phyloP scores from a whole-genome alignment of 805 yeast genomes.

The Brettanomyces anomalus region DNA sequence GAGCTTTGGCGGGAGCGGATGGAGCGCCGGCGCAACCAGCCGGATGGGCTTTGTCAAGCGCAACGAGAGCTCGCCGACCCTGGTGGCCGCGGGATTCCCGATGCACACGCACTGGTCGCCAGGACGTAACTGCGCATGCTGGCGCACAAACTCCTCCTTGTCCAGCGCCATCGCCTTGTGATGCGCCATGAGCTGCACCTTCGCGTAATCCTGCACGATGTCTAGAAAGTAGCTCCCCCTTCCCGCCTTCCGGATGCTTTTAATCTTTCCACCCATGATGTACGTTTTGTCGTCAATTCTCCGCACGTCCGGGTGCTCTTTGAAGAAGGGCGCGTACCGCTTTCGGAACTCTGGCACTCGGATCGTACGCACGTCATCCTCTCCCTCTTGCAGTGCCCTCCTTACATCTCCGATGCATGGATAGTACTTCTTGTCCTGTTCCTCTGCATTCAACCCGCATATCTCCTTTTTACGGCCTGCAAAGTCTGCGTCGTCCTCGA shows the following conservation, averaged over 20 bases:
- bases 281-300: constrained; percentile 13
- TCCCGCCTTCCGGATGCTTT: constrained; percentile 53
- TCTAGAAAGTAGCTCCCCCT: constrained; percentile 65
- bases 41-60: constrained; percentile 40
- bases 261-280: constrained; percentile 48
- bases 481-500: constrained; percentile 25
- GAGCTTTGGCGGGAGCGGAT: constrained; percentile 59
- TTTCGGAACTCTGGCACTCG: constrained; percentile 33
- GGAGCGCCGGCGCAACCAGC: constrained; percentile 60
- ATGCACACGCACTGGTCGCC: constrained; percentile 65
- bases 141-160: constrained; percentile 31
- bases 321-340: constrained; percentile 20
- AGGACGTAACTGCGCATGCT: constrained; percentile 38
- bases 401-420: constrained; percentile 14
- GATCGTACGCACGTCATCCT: constrained; percentile 6
- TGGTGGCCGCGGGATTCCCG: constrained; percentile 71
- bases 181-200: constrained; percentile 56
- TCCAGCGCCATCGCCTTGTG: constrained; percentile 36
- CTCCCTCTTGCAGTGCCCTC: background rate
- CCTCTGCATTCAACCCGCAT: constrained; percentile 2
- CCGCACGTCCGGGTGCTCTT: constrained; percentile 14
- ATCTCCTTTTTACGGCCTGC: constrained; percentile 22
- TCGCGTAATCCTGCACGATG: constrained; percentile 46
- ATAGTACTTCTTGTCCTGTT: constrained; percentile 19
- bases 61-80: constrained; percentile 70